phyloP scores from a whole-genome alignment of 1,284 basidiomycete genomes.

The Puccinia polysora region DNA sequence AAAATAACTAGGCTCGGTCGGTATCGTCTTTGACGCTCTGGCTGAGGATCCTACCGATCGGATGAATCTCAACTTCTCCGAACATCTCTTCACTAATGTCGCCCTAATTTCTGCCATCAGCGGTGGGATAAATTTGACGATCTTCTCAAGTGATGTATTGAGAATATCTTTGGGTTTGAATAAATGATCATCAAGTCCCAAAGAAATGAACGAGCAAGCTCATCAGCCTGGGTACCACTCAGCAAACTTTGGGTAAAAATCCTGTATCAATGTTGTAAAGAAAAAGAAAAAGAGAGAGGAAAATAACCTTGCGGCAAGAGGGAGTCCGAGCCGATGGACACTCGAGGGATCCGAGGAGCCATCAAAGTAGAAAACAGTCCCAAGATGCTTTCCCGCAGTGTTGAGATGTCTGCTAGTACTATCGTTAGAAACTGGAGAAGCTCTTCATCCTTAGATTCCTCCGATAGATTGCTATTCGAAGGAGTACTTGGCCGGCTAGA shows the following conservation, averaged over 20 bases:
- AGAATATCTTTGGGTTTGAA: constrained; percentile 53
- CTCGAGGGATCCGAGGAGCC: constrained; percentile 9
- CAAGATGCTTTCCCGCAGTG: constrained; percentile 1
- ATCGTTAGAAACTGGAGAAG: constrained; percentile 9
- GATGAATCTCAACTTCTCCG: constrained; percentile 77
- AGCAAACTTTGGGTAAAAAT: no score
- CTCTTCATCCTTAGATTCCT: constrained; percentile 35
- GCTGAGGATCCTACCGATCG: constrained; percentile 82
- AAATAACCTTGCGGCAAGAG: constrained; percentile 19
- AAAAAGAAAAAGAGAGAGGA: neutral
- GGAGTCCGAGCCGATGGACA: constrained; percentile 19
- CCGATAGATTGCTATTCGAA: neutral
- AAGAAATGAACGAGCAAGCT: no score
- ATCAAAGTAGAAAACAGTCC: constrained; percentile 13
- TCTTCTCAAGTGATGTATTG: constrained; percentile 57
- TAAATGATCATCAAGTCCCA: neutral
- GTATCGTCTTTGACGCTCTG: constrained; percentile 63
- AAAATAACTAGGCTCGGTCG: constrained; percentile 76
- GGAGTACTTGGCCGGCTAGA: constrained; percentile 11
- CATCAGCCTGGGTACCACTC: no score
- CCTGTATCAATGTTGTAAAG: no score
- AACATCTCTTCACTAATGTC: constrained; percentile 71
- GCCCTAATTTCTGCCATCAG: constrained; percentile 65
- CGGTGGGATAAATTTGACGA: constrained; percentile 59
- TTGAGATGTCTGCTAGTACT: constrained; percentile 19